phyloP scores from a whole-genome alignment of 106 monocot species.

The Apostasia shenzhenica region DNA sequence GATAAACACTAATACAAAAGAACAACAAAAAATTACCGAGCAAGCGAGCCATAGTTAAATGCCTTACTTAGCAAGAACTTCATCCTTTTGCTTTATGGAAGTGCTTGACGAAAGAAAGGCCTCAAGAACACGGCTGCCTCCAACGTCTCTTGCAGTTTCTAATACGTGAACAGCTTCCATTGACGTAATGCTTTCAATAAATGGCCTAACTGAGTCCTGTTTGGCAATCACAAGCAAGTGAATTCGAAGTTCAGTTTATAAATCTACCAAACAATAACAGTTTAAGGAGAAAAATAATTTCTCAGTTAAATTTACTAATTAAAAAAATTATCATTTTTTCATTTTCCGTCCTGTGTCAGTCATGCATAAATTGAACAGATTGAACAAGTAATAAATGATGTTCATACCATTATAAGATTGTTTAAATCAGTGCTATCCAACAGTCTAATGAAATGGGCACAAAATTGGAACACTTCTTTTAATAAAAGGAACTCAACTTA shows the following conservation, averaged over 20 bases:
- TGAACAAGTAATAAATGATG: too few relatives aligned
- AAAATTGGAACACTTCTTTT: too few relatives aligned
- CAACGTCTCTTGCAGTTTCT: slow-evolving; percentile 56
- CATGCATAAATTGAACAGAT: too few relatives aligned
- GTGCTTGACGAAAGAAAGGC: slow-evolving; percentile 56
- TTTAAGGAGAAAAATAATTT: too few relatives aligned
- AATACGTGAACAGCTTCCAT: slow-evolving; percentile 36
- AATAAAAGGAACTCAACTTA: slow-evolving; percentile 17
- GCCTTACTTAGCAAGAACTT: slow-evolving; percentile 39
- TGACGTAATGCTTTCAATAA: slow-evolving; percentile 29
- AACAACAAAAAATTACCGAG: neutral
- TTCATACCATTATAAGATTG: too few relatives aligned
- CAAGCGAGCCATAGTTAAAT: neutral
- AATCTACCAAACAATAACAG: too few relatives aligned
- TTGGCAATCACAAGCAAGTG: neutral
- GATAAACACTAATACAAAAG: neutral
- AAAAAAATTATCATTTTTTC: too few relatives aligned
- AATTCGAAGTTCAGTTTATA: neutral
- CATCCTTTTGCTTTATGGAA: slow-evolving; percentile 30
- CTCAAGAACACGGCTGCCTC: slow-evolving; percentile 52
- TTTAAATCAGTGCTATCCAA: too few relatives aligned
- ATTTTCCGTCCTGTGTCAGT: too few relatives aligned
- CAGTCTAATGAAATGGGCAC: too few relatives aligned
- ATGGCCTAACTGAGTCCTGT: slow-evolving; percentile 34
- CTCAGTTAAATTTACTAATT: too few relatives aligned